Evolutionary conservation across 1,284 basidiomycete genomes (phyloP).

Genomic region (Coniophora puteana): DNA sequence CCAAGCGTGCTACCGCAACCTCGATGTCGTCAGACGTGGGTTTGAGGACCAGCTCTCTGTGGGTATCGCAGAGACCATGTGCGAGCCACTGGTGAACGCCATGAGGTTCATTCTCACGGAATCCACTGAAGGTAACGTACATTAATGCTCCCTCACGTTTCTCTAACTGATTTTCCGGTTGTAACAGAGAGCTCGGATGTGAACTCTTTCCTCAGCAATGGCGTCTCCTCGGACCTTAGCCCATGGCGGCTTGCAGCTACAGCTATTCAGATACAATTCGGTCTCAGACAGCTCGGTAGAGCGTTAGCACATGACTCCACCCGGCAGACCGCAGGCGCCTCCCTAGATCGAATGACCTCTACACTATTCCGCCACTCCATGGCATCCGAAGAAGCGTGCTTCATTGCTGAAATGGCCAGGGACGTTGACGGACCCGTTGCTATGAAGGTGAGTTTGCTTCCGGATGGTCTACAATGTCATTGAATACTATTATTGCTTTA

Average conservation of each 20-base stretch:
- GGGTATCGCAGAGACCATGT: slow-evolving; percentile 46
- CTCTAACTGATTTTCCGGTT: background rate
- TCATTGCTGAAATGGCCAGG: slow-evolving; percentile 72
- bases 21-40: slow-evolving; percentile 61
- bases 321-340: slow-evolving; percentile 47
- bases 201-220: slow-evolving; percentile 52
- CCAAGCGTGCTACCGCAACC: slow-evolving; percentile 66
- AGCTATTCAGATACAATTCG: slow-evolving; percentile 71
- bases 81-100: slow-evolving; percentile 63
- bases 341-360: slow-evolving; percentile 59
- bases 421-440: slow-evolving; percentile 64
- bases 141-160: slow-evolving; percentile 8
- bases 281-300: slow-evolving; percentile 66
- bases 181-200: slow-evolving; percentile 34
- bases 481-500: too few species aligned
- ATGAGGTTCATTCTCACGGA: slow-evolving; percentile 61
- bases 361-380: slow-evolving; percentile 69
- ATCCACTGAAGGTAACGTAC: slow-evolving; percentile 40
- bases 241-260: slow-evolving; percentile 81
- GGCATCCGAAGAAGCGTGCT: slow-evolving; percentile 72
- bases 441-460: slow-evolving; percentile 47
- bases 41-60: slow-evolving; percentile 60
- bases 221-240: slow-evolving; percentile 61
- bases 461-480: background rate
- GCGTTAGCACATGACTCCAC: slow-evolving; percentile 55